These are phyloP conservation scores for Torulaspora microellipsoides DNA, from an alignment of 805 yeast genomes.

Conservation along the genomic window DNA sequence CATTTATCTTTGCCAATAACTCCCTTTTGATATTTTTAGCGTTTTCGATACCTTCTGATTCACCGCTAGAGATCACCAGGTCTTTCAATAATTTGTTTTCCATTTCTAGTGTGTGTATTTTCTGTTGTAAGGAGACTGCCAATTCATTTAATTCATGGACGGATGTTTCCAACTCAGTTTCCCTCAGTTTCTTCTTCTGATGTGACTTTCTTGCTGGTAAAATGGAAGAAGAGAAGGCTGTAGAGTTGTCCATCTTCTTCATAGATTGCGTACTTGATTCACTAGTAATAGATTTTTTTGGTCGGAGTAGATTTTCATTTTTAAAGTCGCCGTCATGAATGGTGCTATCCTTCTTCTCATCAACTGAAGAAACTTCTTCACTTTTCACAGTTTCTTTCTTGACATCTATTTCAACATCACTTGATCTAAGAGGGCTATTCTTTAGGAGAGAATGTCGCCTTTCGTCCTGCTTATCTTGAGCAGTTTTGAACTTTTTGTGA, in stretches of 20 bases:
- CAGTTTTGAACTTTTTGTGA: too few relatives aligned
- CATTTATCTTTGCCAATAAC: slow-evolving; percentile 11
- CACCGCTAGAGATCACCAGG: slow-evolving; percentile 76
- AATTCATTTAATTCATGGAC: slow-evolving; percentile 68
- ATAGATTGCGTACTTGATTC: not conserved
- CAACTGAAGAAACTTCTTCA: too few relatives aligned
- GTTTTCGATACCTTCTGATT: slow-evolving; percentile 47
- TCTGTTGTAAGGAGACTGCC: slow-evolving; percentile 61
- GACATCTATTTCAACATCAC: too few relatives aligned
- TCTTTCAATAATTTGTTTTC: slow-evolving; percentile 83
- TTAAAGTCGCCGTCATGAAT: too few relatives aligned
- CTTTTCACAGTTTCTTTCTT: too few relatives aligned
- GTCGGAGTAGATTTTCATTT: too few relatives aligned
- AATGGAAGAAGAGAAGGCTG: not conserved
- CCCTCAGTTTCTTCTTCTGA: slow-evolving; percentile 78
- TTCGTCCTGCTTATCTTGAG: too few relatives aligned
- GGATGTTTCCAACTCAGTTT: slow-evolving; percentile 81
- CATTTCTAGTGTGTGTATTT: slow-evolving; percentile 83
- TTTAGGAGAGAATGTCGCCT: too few relatives aligned
- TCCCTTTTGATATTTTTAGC: slow-evolving; percentile 46
- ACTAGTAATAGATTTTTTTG: not conserved
- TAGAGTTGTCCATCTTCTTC: slow-evolving; percentile 4
- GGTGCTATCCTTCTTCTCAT: too few relatives aligned
- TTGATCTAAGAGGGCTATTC: too few relatives aligned
- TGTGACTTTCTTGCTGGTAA: slow-evolving; percentile 13